Conservation (phyloP, 1,284 basidiomycete genomes). For the Trichosporon coremiiforme region DNA sequence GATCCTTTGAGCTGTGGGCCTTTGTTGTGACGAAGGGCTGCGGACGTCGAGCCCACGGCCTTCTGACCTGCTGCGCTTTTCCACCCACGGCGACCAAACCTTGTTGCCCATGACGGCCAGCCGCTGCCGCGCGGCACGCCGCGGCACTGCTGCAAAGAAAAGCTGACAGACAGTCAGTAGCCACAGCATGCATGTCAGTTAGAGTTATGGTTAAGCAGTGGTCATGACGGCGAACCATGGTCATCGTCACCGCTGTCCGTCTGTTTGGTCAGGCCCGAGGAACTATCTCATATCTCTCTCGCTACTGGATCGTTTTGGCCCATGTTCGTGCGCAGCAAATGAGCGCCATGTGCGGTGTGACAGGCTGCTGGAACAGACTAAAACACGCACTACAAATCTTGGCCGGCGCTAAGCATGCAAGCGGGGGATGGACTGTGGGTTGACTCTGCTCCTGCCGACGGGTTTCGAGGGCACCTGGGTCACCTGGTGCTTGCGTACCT, state of each 20-base stretch:
- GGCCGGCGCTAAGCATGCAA: neutral
- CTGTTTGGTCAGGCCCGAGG: neutral
- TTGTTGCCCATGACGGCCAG: conserved; percentile 1
- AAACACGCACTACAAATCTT: neutral
- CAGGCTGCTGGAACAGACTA: neutral
- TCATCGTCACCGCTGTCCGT: neutral
- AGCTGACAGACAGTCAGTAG: no score
- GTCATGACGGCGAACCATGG: neutral
- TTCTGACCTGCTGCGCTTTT: neutral
- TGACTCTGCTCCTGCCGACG: neutral
- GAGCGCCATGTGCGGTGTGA: neutral
- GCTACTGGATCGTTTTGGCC: neutral
- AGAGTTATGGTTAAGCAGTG: conserved; percentile 8
- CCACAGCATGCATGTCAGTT: conserved; percentile 3
- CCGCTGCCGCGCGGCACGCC: neutral
- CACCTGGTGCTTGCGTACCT: neutral
- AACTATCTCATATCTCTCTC: neutral
- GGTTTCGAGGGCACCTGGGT: neutral
- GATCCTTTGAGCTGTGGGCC: neutral
- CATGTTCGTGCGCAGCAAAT: conserved; percentile 3
- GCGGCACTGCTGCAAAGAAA: neutral
- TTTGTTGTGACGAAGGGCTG: neutral
- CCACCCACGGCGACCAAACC: conserved; percentile 4
- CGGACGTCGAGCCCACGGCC: neutral
- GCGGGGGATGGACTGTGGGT: neutral